Base-by-base conservation (phyloP, 139 green algal genomes). In the Pseudopediastrum boryanum region DNA sequence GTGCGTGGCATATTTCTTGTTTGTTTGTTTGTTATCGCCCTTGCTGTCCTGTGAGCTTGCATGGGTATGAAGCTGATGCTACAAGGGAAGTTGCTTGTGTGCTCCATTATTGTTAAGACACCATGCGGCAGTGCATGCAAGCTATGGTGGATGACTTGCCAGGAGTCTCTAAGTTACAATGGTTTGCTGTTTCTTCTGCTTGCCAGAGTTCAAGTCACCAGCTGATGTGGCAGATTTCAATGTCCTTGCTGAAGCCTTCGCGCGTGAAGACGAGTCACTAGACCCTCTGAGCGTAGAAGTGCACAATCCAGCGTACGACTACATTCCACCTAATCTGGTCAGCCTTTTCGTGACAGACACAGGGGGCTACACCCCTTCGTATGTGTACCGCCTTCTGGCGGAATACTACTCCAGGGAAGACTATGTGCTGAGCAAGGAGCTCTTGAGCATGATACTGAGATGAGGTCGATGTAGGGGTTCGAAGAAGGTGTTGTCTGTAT, bases 311-410 rank as follows among this genome's bases (percentile, higher is more conserved):
- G 70, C 78, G 6, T 98, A 93, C 71, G 96, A 99, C 74, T 99
- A 98, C 82, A 91, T 99, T 35, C 92, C 96, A 25, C 95, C 96
- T 3, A 85, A 97, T 66, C 85, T 98, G 2, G 93, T 98, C 85
- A 91, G 66, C 66, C 84, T 99, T 27, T 96, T 98, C 80, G 84
- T 98, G 16, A 98, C 94, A 0, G 94, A 97, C 81, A 96, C 88
- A 4, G 93, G 92, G 1, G 89, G 90, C 21, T 88, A 94, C 84
- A 95, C 86, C 33, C 92, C 92, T 0, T 93, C 85, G 1, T 97
- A 96, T 76, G 89, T 96, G 19, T 96, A 96, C 83, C 85, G 93
- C 33, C 85, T 97, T 39, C 78, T 98, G n/a, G 80, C 88, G 16
- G 94, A 98, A 78, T 97, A 94, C 81, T 96, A 96, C 87, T 80